A percentile compares a stretch with the other conserved stretches of the same genome.
Conservation (phyloP, 352 stramenopile species). For the Globisporangium nagaii region DNA sequence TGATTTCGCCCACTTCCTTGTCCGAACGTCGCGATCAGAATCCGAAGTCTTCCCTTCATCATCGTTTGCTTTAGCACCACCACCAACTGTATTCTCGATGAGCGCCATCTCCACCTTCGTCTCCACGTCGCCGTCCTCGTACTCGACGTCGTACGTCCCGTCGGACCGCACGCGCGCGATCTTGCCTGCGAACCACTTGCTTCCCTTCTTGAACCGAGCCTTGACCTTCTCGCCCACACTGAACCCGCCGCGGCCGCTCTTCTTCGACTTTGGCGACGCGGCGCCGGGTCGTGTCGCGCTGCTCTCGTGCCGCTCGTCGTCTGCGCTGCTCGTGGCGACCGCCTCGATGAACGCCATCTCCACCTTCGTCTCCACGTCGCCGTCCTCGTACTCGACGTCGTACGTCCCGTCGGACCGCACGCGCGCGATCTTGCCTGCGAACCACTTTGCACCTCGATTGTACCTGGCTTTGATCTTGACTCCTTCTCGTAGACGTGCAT, state of each 20-base stretch:
- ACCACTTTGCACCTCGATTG: conserved; percentile 42
- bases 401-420: conserved; percentile 58
- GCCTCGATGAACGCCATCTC: conserved; percentile 21
- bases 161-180: conserved; percentile 52
- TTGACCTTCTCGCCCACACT: conserved; percentile 33
- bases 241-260: not conserved
- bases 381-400: conserved; percentile 63
- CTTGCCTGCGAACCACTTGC: conserved; percentile 50
- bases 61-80: not conserved
- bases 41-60: not conserved
- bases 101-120: conserved; percentile 22
- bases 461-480: conserved; percentile 28
- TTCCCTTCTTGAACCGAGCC: conserved; percentile 65
- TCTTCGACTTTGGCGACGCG: not conserved
- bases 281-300: not conserved
- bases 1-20: too few relatives aligned
- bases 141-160: conserved; percentile 62
- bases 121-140: conserved; percentile 54
- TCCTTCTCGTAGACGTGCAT: conserved; percentile 8
- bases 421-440: conserved; percentile 49
- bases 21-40: not conserved
- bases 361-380: conserved; percentile 38
- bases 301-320: not conserved
- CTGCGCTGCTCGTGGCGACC: not conserved
- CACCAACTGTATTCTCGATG: conserved; percentile 12